Base-by-base conservation (phyloP, 257 asterid genomes). In the Phtheirospermum japonicum region DNA sequence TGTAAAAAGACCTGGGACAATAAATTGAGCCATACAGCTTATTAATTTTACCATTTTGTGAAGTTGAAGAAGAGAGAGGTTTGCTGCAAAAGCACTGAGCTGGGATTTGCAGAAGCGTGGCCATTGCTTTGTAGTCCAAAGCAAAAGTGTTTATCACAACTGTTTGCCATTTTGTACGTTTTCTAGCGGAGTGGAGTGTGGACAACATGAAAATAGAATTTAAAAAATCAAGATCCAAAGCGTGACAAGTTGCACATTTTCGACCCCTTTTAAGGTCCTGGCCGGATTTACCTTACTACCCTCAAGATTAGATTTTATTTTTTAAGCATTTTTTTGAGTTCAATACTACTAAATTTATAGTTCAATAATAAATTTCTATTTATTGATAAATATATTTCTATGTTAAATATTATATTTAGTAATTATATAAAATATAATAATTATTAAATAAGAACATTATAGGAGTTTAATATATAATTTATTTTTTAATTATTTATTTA, bases 91-190 rank as follows among this genome's bases (percentile, higher is more conserved):
- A 68, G 63, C 58, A 13, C 10, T 68, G 84, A 61, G 8, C 30
- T 0, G 87, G 77, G 36, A 70, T 33, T 61, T 76, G 93, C 69
- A 80, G 65, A 73, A 67, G 26, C 40, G 82, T 65, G 67, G 94
- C 88, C 96, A 90, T 87, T 62, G 73, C 42, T 30, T n/a, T 17
- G 57, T 17, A 59, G 63, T 42, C 34, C 23, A 53, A 36, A 57
- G 7, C 46, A 3, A 6, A 17, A 8, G 26, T 17, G 71, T 75
- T 65, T 76, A 74, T 70, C 64, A 2, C 68, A n/a, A n/a, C n/a
- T n/a, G n/a, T n/a, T n/a, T n/a, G n/a, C n/a, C 23, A 12, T 5
- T 64, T 61, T 65, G 23, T 52, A 43, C 19, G 18, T 39, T 52
- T 59, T 68, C 59, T 72, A 19, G 76, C 59, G 75, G 78, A 31